Base-by-base conservation (phyloP, 1,284 basidiomycete genomes). In the Sanghuangporus weigelae region DNA sequence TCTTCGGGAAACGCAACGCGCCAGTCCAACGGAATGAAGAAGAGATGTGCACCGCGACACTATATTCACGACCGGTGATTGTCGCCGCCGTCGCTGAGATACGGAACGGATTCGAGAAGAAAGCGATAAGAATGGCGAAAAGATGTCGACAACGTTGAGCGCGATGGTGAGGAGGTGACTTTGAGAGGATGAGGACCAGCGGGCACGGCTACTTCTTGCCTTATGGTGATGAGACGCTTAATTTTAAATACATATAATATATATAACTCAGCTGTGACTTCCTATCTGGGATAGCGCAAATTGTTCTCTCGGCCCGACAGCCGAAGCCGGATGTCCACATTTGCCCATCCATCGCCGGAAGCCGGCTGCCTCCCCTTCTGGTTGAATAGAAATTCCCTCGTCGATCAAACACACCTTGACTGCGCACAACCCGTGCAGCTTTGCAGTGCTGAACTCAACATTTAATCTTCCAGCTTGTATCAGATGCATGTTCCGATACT, bases 191-290 rank as follows among this genome's bases (percentile, higher is more conserved):
- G 35, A 38, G 8, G 12, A 7, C 10, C 53, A 51, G 50, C 35
- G 53, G 26, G n/a, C 53, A 54, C 53, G 31, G 31, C 26, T 54
- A 38, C 53, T 19, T 38, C 36, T 54, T 10, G 53, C 53, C 53
- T 54, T 54, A 54, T 54, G 53, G 53, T 54, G 36, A 54, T 54
- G 53, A 36, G 53, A 54, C 53, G 53, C 53, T 54, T 54, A 54
- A 54, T 54, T 54, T 54, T 39, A 54, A 54, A 54, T 36, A 46
- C 16, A 54, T 38, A 54, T 38, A 7, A 46, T 36, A 54, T 39
- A 54, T 38, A 31, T 38, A 54, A 54, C 38, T 54, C 53, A 54
- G 5, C 12, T 54, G 14, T 36, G 11, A 35, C 26, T 54, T 54
- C 53, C 53, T 38, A n/a, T 16, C 38, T 19, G 31, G 53, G 53